These are phyloP conservation scores for Russula olivacea DNA, from an alignment of 768 basidiomycete genomes.

Conservation along the genomic window DNA sequence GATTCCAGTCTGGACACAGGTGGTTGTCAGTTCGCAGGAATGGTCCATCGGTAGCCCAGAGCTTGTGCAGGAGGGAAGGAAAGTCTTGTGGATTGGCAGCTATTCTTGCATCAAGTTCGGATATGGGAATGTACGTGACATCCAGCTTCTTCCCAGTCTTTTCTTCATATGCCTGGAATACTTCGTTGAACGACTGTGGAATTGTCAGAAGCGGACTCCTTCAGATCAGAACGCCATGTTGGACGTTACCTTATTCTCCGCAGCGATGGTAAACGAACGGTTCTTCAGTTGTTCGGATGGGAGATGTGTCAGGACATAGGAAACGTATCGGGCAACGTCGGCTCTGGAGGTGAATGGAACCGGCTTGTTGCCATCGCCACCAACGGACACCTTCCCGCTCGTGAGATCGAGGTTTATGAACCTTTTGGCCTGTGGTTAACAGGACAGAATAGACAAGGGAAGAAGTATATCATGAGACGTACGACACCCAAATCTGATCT, in stretches of 20 bases:
- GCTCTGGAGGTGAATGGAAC: conserved; percentile 22
- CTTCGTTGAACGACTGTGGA: conserved; percentile 18
- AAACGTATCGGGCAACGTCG: background rate
- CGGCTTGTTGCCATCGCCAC: conserved; percentile 22
- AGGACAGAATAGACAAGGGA: background rate
- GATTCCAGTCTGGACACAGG: conserved; percentile 26
- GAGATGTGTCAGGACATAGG: background rate
- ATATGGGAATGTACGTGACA: conserved; percentile 18
- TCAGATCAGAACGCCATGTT: background rate
- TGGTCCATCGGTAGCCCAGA: conserved; percentile 18
- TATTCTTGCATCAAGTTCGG: conserved; percentile 15
- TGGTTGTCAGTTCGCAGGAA: conserved; percentile 17
- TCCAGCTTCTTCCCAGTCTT: conserved; percentile 25
- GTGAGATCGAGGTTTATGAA: conserved; percentile 7
- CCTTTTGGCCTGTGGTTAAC: background rate
- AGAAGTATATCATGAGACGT: background rate
- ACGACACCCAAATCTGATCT: background rate
- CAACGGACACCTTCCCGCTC: conserved; percentile 20
- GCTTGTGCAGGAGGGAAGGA: conserved; percentile 4
- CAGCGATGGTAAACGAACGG: background rate
- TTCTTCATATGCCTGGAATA: conserved; percentile 22
- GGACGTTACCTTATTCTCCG: background rate
- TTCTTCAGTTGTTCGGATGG: background rate
- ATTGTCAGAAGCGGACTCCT: background rate
- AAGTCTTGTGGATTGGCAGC: conserved; percentile 20